Conservation (phyloP, 768 basidiomycete genomes). For the Lentinula sp. region DNA sequence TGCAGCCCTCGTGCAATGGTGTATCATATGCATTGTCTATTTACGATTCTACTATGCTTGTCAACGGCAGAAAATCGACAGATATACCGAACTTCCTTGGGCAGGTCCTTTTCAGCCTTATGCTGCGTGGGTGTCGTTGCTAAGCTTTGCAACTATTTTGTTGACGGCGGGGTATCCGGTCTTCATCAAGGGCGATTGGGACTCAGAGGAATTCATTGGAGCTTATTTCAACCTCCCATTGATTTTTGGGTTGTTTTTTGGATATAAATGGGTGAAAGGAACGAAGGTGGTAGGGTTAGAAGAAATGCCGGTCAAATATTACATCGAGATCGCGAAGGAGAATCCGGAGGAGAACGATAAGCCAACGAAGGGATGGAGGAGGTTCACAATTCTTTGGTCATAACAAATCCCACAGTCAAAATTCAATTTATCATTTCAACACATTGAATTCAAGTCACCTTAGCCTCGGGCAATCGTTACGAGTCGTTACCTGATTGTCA, state of each 20-base stretch:
- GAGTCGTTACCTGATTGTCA: too few species aligned
- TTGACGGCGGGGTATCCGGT: conserved; percentile 15
- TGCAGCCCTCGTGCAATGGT: conserved; percentile 2
- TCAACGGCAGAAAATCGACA: conserved; percentile 12
- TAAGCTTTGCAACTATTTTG: conserved; percentile 19
- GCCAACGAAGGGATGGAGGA: background rate
- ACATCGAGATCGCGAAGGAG: conserved; percentile 4
- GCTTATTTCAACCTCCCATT: conserved; percentile 44
- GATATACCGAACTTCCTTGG: conserved; percentile 12
- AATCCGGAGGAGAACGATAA: conserved; percentile 2
- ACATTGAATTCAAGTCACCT: too few species aligned
- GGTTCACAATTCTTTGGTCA: background rate
- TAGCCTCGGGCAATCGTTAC: too few species aligned
- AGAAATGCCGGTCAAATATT: conserved; percentile 5
- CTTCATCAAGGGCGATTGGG: conserved; percentile 16
- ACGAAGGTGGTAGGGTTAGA: conserved; percentile 22
- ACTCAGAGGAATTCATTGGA: background rate
- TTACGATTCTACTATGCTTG: conserved; percentile 1
- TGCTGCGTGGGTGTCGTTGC: conserved; percentile 23
- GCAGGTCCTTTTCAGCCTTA: conserved; percentile 34
- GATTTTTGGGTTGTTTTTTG: conserved; percentile 34
- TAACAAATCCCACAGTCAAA: background rate
- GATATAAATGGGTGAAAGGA: conserved; percentile 35
- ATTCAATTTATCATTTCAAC: too few species aligned
- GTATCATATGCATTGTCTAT: conserved; percentile 1